These are phyloP conservation scores for Poa pratensis DNA, from an alignment of 176 grass and related monocot genomes.

Conservation along the genomic window DNA sequence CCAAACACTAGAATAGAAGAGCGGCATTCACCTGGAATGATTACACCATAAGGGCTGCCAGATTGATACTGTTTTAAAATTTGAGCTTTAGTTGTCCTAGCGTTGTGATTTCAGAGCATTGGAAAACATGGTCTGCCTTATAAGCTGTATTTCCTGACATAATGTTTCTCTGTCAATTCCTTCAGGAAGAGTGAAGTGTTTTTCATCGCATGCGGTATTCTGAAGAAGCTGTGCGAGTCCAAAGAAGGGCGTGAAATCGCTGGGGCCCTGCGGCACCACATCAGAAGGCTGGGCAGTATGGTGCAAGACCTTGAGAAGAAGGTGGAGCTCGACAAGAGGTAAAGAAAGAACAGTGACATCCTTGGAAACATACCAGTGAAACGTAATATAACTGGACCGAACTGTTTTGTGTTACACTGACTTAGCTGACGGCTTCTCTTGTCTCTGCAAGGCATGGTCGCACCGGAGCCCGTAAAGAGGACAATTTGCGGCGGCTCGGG, in stretches of 20 bases:
- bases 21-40: neutral
- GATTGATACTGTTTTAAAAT: neutral
- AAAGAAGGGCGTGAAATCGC: constrained; percentile 45
- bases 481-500: constrained; percentile 33
- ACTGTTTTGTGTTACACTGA: neutral
- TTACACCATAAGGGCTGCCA: neutral
- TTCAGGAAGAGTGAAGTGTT: constrained; percentile 53
- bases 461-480: constrained; percentile 32
- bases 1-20: no score
- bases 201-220: constrained; percentile 56
- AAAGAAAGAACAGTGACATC: neutral
- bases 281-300: constrained; percentile 54
- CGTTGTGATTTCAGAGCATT: constrained; percentile 16
- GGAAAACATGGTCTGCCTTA: neutral
- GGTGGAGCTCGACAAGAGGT: constrained; percentile 65
- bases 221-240: constrained; percentile 52
- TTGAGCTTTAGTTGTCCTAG: neutral
- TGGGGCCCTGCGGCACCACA: constrained; percentile 16
- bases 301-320: constrained; percentile 57
- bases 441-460: constrained; percentile 44
- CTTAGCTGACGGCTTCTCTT: constrained; percentile 6
- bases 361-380: neutral
- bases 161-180: constrained; percentile 7
- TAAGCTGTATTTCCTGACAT: neutral
- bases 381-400: neutral